A percentile compares a stretch with the other conserved stretches of the same genome.
phyloP scores from a whole-genome alignment of 495 filamentous ascomycete genomes.

The Penicillium pancosmium region DNA sequence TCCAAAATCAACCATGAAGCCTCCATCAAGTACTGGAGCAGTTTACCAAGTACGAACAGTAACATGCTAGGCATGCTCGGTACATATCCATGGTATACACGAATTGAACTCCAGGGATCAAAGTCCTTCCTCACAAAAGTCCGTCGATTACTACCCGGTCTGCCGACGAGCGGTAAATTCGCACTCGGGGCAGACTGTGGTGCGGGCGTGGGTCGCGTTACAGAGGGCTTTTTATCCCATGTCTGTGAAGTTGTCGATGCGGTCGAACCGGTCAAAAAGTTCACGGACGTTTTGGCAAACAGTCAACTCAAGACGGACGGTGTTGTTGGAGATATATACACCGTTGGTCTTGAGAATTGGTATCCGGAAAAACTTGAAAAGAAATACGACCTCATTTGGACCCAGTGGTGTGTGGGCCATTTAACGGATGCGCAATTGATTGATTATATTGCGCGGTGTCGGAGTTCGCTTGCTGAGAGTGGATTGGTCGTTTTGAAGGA shows the following conservation, averaged over 20 bases:
- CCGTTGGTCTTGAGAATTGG: constrained; percentile 78
- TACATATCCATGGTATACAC: constrained; percentile 72
- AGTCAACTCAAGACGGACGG: constrained; percentile 33
- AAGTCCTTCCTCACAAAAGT: constrained; percentile 77
- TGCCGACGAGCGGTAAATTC: constrained; percentile 32
- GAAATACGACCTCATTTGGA: constrained; percentile 64
- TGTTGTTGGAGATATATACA: constrained; percentile 66
- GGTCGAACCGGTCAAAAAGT: constrained; percentile 62
- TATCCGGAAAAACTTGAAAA: constrained; percentile 43
- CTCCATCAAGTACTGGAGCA: constrained; percentile 70
- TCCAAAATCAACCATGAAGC: constrained; percentile 42
- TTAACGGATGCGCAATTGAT: constrained; percentile 79
- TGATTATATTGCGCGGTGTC: constrained; percentile 66
- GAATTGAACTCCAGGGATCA: constrained; percentile 77
- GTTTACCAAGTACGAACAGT: constrained; percentile 66
- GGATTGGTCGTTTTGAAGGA: constrained; percentile 83
- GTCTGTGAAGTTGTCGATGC: constrained; percentile 58
- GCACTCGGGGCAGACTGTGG: constrained; percentile 58
- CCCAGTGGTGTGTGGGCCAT: constrained; percentile 93
- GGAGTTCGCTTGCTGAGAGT: constrained; percentile 47
- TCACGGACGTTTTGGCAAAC: constrained; percentile 39
- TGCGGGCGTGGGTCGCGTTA: constrained; percentile 66
- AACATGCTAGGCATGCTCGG: constrained; percentile 91
- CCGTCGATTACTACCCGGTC: constrained; percentile 44
- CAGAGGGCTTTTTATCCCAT: constrained; percentile 55